Evolutionary conservation across 768 basidiomycete genomes (phyloP).

Genomic region (Agrocybe praecox): DNA sequence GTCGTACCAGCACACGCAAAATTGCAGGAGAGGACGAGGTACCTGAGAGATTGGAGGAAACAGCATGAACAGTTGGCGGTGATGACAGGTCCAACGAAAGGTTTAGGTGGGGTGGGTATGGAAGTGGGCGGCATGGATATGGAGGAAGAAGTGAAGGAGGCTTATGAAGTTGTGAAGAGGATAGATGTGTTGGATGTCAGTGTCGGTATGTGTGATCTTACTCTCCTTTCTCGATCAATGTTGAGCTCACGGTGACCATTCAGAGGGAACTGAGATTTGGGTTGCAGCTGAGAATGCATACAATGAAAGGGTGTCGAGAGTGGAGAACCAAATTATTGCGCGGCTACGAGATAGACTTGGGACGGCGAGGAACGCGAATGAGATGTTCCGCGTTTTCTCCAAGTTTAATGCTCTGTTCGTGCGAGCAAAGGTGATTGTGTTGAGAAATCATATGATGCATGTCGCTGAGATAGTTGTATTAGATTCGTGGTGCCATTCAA

Average conservation of each 20-base stretch:
- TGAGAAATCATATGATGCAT: background rate
- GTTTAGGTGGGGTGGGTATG: conserved; percentile 66
- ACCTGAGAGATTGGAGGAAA: conserved; percentile 91
- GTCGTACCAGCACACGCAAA: conserved; percentile 89
- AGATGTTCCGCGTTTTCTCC: conserved; percentile 99
- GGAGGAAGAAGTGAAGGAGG: conserved; percentile 96
- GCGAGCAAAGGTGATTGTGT: conserved; percentile 74
- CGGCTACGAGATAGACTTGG: conserved; percentile 89
- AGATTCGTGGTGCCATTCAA: conserved; percentile 98
- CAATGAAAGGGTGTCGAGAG: conserved; percentile 94
- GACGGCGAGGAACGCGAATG: conserved; percentile 95
- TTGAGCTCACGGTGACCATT: background rate
- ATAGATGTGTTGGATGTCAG: conserved; percentile 97
- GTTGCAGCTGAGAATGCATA: conserved; percentile 96
- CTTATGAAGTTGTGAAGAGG: conserved; percentile 96
- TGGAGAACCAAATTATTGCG: conserved; percentile 99
- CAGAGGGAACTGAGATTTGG: conserved; percentile 98
- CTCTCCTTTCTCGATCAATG: background rate
- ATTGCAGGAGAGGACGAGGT: conserved; percentile 84
- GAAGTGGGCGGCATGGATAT: conserved; percentile 93
- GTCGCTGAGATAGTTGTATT: background rate
- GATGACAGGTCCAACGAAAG: conserved; percentile 95
- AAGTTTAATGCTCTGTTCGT: conserved; percentile 98
- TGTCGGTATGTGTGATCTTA: conserved; percentile 55
- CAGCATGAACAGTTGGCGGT: conserved; percentile 97